Evolutionary conservation across 2,329 filamentous ascomycete species (phyloP).

Genomic region (Sporothrix sp.): DNA sequence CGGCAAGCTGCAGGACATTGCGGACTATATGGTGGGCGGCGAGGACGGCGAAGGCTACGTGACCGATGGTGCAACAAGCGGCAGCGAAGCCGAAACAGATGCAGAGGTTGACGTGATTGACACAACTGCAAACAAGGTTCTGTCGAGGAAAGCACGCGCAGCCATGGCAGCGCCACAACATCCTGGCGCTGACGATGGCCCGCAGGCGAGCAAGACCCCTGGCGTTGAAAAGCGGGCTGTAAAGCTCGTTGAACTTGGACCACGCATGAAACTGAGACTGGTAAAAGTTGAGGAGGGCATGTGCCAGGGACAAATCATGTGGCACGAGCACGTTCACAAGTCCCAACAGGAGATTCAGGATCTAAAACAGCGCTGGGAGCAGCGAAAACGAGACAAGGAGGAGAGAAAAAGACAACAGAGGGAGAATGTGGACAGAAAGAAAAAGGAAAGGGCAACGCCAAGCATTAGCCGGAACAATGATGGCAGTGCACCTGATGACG

Average conservation of each 20-base stretch:
- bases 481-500: slow-evolving; percentile 29
- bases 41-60: slow-evolving; percentile 73
- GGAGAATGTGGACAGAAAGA: slow-evolving; percentile 84
- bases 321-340: slow-evolving; percentile 94
- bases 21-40: slow-evolving; percentile 85
- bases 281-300: slow-evolving; percentile 95
- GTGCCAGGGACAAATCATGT: slow-evolving; percentile 85
- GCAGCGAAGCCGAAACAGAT: slow-evolving; percentile 88
- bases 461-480: slow-evolving; percentile 29
- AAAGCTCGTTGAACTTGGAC: slow-evolving; percentile 85
- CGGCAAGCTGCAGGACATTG: slow-evolving; percentile 81
- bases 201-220: slow-evolving; percentile 29
- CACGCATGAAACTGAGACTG: slow-evolving; percentile 76
- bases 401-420: slow-evolving; percentile 71
- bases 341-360: slow-evolving; percentile 64
- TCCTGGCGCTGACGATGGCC: slow-evolving; percentile 34
- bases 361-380: slow-evolving; percentile 74
- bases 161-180: slow-evolving; percentile 31
- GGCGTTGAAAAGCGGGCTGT: slow-evolving; percentile 76
- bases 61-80: slow-evolving; percentile 65
- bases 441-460: slow-evolving; percentile 38
- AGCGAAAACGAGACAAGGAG: slow-evolving; percentile 70
- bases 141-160: slow-evolving; percentile 41
- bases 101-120: slow-evolving; percentile 83
- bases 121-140: slow-evolving; percentile 52